Base-by-base conservation (phyloP, 192 early-diverging fungal genomes). In the Backusella tarrabulga region DNA sequence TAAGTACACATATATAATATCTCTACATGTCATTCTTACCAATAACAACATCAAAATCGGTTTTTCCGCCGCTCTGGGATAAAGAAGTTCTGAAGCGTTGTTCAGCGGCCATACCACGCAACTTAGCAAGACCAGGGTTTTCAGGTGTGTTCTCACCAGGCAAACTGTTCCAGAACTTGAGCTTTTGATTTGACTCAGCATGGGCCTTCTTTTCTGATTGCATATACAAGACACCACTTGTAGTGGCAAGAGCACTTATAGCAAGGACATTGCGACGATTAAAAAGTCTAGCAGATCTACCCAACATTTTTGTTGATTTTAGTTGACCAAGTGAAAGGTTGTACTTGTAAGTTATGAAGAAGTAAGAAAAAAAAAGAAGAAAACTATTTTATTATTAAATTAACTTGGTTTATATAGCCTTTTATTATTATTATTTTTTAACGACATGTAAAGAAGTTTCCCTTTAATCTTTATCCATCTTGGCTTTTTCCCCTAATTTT, bases 141-240 rank as follows among this genome's bases (percentile, higher is more conserved):
- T 72, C 71, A 19, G 71, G 71, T 72, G 71, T 72, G 17, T 72
- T 72, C 15, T 72, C 71, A 72, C 71, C 71, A 72, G 71, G 71
- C 23, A 72, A 72, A 19, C 44, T 72, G 4, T 72, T 41, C 71
- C 71, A 72, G 32, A 72, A 72, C 71, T 72, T 72, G 42, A 72
- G 44, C 14, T 34, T 35, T 29, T 72, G 35, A 72, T 72, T 72
- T 23, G 71, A 72, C 34, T 72, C 71, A 72, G 71, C 71, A 50
- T 72, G 42, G 14, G 42, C 71, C 8, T 50, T 21, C 26, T 72
- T 44, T 29, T 72, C 71, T 32, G 71, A 50, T 14, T 36, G 41
- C 42, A 72, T 29, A 44, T 46, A 72, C 15, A 72, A 50, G 11
- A 7, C 17, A 44, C 36, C 71, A 72, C 42, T 41, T 46, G 26